Conservation (phyloP, 768 basidiomycete genomes). For the Psilocybe cubensis region DNA sequence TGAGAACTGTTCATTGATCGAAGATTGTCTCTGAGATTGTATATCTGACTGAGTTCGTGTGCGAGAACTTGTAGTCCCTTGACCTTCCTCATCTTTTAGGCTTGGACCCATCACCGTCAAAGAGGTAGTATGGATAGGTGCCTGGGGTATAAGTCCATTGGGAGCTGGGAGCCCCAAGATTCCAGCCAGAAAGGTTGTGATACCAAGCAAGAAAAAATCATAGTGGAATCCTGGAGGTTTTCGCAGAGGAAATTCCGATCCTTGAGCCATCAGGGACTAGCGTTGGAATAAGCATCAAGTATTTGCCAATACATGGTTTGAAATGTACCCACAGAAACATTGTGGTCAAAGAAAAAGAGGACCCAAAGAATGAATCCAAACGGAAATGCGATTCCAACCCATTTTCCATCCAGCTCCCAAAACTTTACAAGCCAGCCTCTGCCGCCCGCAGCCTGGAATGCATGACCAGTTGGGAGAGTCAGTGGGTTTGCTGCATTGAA, state of each 20-base stretch:
- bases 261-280: constrained; percentile 91
- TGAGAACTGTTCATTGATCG: constrained; percentile 5
- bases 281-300: constrained; percentile 5
- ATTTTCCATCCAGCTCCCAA: constrained; percentile 87
- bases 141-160: constrained; percentile 84
- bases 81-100: constrained; percentile 37
- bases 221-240: constrained; percentile 89
- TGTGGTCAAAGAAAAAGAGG: constrained; percentile 95
- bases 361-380: constrained; percentile 91
- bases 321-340: constrained; percentile 74
- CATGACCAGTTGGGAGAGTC: constrained; percentile 69
- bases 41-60: constrained; percentile 21
- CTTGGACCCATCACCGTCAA: constrained; percentile 68
- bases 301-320: not conserved
- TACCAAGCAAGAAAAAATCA: constrained; percentile 90
- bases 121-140: constrained; percentile 90
- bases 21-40: constrained; percentile 11
- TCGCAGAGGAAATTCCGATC: constrained; percentile 84
- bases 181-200: constrained; percentile 88
- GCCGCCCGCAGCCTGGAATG: constrained; percentile 73
- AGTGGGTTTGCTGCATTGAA: constrained; percentile 62
- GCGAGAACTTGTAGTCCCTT: constrained; percentile 18
- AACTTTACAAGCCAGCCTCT: constrained; percentile 86
- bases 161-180: constrained; percentile 88
- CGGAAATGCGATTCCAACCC: constrained; percentile 88